These are phyloP conservation scores for Apiotrichum sp. DNA, from an alignment of 1,284 basidiomycete genomes.

Conservation along the genomic window DNA sequence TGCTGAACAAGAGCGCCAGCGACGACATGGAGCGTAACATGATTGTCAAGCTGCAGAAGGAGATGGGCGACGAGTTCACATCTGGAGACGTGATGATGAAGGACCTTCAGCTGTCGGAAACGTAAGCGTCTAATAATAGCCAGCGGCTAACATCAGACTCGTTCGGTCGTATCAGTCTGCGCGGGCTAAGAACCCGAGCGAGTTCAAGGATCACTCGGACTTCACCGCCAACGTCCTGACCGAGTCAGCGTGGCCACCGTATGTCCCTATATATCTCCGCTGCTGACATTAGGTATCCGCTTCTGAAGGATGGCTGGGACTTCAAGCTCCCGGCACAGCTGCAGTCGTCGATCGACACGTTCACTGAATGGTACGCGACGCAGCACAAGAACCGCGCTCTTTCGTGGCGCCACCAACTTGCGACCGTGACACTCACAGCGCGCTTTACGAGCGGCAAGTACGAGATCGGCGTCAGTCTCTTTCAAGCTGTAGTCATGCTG, in stretches of 20 bases:
- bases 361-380: conserved; percentile 62
- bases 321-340: conserved; percentile 53
- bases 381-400: conserved; percentile 65
- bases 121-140: conserved; percentile 27
- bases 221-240: conserved; percentile 54
- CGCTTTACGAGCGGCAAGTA: conserved; percentile 66
- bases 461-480: conserved; percentile 84
- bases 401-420: conserved; percentile 76
- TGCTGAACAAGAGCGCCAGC: conserved; percentile 79
- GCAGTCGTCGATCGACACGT: conserved; percentile 60
- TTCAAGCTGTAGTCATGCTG: conserved; percentile 80
- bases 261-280: background rate
- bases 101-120: conserved; percentile 44
- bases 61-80: conserved; percentile 48
- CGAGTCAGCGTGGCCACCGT: conserved; percentile 54
- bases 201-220: conserved; percentile 41
- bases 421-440: conserved; percentile 65
- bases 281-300: conserved; percentile 22
- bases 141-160: conserved; percentile 31
- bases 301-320: conserved; percentile 43
- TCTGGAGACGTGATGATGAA: conserved; percentile 49
- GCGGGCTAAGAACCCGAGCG: conserved; percentile 39
- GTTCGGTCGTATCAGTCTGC: conserved; percentile 49
- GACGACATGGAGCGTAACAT: conserved; percentile 87
- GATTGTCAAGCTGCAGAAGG: conserved; percentile 77